phyloP scores from a whole-genome alignment of 345 rosid genomes.

The Arabidopsis arenosa region DNA sequence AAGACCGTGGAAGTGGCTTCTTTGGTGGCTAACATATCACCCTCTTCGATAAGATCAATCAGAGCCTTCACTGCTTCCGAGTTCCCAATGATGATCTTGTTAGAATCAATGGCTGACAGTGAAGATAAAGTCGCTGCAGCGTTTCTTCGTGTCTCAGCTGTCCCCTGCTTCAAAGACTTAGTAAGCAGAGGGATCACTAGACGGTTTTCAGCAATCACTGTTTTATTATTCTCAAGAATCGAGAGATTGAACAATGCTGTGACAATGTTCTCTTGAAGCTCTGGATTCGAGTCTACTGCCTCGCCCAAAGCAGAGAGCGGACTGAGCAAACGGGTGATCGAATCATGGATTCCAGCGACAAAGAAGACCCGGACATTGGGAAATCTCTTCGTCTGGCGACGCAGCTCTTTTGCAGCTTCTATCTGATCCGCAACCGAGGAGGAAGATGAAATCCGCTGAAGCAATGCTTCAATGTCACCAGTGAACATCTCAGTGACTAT shows the following conservation, averaged over 20 bases:
- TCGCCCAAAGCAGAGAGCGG: constrained; percentile 43
- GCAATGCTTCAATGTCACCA: constrained; percentile 46
- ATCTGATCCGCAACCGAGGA: constrained; percentile 50
- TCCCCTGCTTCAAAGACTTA: constrained; percentile 49
- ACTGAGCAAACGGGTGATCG: constrained; percentile 51
- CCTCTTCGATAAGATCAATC: constrained; percentile 53
- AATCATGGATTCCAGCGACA: constrained; percentile 39
- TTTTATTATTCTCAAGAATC: constrained; percentile 50
- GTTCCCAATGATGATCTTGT: constrained; percentile 52
- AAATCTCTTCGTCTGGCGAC: constrained; percentile 51
- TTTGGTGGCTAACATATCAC: constrained; percentile 46
- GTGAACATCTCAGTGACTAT: constrained; percentile 34
- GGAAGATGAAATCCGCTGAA: constrained; percentile 53
- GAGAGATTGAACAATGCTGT: constrained; percentile 58
- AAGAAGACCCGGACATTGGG: constrained; percentile 52
- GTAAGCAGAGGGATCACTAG: constrained; percentile 52
- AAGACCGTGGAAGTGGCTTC: constrained; percentile 60
- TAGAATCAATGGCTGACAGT: constrained; percentile 43
- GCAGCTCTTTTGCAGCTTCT: constrained; percentile 59
- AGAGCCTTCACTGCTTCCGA: constrained; percentile 59
- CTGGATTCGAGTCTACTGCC: constrained; percentile 35
- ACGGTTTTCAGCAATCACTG: constrained; percentile 48
- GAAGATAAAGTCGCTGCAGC: constrained; percentile 61
- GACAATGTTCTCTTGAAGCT: constrained; percentile 47
- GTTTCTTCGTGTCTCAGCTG: constrained; percentile 55